phyloP scores from a whole-genome alignment of 2,329 filamentous ascomycete species.

The Colletotrichum sp. region DNA sequence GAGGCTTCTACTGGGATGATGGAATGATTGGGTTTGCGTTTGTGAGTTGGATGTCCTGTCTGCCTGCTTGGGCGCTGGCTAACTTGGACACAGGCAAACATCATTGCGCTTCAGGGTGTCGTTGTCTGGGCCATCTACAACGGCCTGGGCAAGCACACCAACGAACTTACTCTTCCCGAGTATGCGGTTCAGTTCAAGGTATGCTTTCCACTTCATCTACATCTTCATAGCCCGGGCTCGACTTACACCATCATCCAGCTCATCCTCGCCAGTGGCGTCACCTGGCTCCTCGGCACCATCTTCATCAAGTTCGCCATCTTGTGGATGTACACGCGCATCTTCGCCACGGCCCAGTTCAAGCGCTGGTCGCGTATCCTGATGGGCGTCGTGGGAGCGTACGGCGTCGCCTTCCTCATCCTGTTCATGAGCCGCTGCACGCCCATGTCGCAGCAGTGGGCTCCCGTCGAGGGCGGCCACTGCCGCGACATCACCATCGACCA shows the following conservation, averaged over 20 bases:
- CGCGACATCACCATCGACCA: conserved; percentile 30
- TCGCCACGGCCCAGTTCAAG: conserved; percentile 29
- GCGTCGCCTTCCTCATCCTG: conserved; percentile 32
- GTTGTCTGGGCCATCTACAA: conserved; percentile 27
- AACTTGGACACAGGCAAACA: conserved; percentile 15
- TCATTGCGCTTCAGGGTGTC: conserved; percentile 16
- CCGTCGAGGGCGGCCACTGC: conserved; percentile 38
- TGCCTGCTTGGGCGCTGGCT: neutral
- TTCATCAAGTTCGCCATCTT: conserved; percentile 36
- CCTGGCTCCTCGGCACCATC: conserved; percentile 31
- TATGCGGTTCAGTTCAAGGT: conserved; percentile 15
- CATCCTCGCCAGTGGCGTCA: conserved; percentile 28
- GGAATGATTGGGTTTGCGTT: conserved; percentile 23
- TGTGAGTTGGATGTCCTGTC: conserved; percentile 13
- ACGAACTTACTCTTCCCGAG: conserved; percentile 7
- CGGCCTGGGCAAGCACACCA: conserved; percentile 25
- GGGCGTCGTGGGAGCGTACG: conserved; percentile 26
- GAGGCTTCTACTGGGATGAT: conserved; percentile 25
- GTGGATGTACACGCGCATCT: conserved; percentile 33
- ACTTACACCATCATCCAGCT: conserved; percentile 11
- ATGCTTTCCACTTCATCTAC: neutral
- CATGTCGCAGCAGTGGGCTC: conserved; percentile 33
- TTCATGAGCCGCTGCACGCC: conserved; percentile 35
- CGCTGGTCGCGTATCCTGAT: conserved; percentile 28
- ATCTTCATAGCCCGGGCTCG: no score